phyloP scores from a whole-genome alignment of 2,329 filamentous ascomycete genomes.

The Shiraia bambusicola region DNA sequence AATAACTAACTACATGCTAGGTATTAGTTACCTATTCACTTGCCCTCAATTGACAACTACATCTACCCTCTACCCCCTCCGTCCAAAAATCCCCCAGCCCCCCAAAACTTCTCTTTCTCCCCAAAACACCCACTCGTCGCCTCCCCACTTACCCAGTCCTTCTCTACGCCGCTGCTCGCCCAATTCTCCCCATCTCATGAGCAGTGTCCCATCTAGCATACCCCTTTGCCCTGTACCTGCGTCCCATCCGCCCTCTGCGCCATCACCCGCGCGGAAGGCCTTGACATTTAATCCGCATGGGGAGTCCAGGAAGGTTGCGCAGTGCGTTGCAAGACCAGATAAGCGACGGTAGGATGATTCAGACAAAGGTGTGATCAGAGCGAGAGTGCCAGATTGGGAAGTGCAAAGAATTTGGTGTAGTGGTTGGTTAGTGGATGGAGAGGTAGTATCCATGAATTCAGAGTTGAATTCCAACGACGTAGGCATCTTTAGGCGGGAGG shows the following conservation, averaged over 20 bases:
- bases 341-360: conserved; percentile 84
- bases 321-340: conserved; percentile 75
- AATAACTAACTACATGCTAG: too few relatives aligned
- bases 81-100: conserved; percentile 60
- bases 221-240: conserved; percentile 56
- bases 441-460: conserved; percentile 29
- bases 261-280: conserved; percentile 65
- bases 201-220: conserved; percentile 75
- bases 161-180: conserved; percentile 70
- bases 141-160: conserved; percentile 72
- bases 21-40: too few relatives aligned
- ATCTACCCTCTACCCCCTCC: conserved; percentile 16
- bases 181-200: conserved; percentile 75
- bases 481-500: conserved; percentile 59
- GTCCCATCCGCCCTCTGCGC: conserved; percentile 38
- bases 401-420: conserved; percentile 39
- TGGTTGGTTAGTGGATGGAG: conserved; percentile 2
- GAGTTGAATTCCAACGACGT: conserved; percentile 35
- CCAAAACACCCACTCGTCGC: conserved; percentile 65
- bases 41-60: too few relatives aligned
- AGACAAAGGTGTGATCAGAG: conserved; percentile 72
- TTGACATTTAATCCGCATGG: conserved; percentile 80
- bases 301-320: conserved; percentile 74
- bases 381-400: conserved; percentile 68
- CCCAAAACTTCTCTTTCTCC: conserved; percentile 67